These are phyloP conservation scores for Hypoxylon perforatum DNA, from an alignment of 495 filamentous ascomycete species.

Conservation along the genomic window DNA sequence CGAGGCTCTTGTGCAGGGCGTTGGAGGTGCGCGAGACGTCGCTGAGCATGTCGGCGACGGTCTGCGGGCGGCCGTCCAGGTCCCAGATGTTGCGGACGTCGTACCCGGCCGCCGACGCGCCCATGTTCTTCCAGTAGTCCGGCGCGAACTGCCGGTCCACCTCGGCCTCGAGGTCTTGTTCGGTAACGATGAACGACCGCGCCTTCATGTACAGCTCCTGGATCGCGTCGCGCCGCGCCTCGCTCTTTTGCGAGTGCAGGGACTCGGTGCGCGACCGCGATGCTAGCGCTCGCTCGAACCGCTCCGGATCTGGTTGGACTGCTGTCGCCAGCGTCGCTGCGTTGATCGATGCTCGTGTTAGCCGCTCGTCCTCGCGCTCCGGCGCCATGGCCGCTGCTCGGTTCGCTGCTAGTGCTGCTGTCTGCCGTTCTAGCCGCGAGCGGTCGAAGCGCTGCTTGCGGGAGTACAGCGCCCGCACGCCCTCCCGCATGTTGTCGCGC, in stretches of 20 bases:
- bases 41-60: slow-evolving; percentile 44
- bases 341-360: slow-evolving; percentile 54
- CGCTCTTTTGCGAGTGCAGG: slow-evolving; percentile 41
- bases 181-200: slow-evolving; percentile 57
- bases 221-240: slow-evolving; percentile 57
- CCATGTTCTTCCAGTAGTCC: slow-evolving; percentile 40
- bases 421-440: slow-evolving; percentile 14
- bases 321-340: slow-evolving; percentile 40
- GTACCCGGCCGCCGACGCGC: slow-evolving; percentile 17
- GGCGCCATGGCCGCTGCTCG: slow-evolving; percentile 46
- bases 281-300: slow-evolving; percentile 46
- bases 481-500: slow-evolving; percentile 49
- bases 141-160: slow-evolving; percentile 51
- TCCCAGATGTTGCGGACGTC: slow-evolving; percentile 57
- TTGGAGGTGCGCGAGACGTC: slow-evolving; percentile 37
- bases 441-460: slow-evolving; percentile 48
- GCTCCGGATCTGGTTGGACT: slow-evolving; percentile 48
- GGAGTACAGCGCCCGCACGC: slow-evolving; percentile 51
- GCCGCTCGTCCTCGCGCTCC: slow-evolving; percentile 55
- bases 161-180: slow-evolving; percentile 52
- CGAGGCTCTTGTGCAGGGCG: slow-evolving; percentile 25
- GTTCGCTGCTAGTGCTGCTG: slow-evolving; percentile 34
- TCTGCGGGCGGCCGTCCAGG: slow-evolving; percentile 41
- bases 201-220: slow-evolving; percentile 60
- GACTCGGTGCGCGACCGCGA: slow-evolving; percentile 39